phyloP scores from a whole-genome alignment of 177 flowering plant species.

The Vitis hybrid region DNA sequence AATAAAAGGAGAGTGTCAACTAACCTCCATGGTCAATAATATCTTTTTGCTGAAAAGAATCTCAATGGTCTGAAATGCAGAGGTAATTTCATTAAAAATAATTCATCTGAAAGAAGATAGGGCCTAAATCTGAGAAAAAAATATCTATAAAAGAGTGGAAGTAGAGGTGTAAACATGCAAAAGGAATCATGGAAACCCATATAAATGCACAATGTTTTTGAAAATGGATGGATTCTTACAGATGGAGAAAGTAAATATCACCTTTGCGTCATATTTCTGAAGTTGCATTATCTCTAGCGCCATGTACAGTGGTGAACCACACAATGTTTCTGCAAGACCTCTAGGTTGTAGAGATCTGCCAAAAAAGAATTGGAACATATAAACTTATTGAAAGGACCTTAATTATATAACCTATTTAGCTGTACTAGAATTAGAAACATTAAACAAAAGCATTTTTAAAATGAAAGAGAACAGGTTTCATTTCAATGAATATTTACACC shows the following conservation, averaged over 20 bases:
- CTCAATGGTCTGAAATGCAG: no score
- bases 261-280: constrained; percentile 99
- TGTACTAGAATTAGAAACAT: neutral
- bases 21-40: no score
- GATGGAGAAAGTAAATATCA: constrained; percentile 26
- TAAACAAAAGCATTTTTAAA: neutral
- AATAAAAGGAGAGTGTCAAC: no score
- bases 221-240: neutral
- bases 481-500: neutral
- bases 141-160: no score
- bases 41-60: no score
- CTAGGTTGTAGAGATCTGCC: constrained; percentile 88
- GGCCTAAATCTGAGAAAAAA: no score
- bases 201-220: no score
- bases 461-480: neutral
- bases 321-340: constrained; percentile 94
- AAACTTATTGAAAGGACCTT: neutral
- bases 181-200: no score
- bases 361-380: constrained; percentile 12
- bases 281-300: constrained; percentile 99
- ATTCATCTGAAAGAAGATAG: no score
- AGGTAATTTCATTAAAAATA: no score
- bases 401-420: neutral
- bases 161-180: no score
- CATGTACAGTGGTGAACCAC: constrained; percentile 99